Evolutionary conservation across 495 filamentous ascomycete genomes (phyloP).

Genomic region (Amorphotheca resinae): DNA sequence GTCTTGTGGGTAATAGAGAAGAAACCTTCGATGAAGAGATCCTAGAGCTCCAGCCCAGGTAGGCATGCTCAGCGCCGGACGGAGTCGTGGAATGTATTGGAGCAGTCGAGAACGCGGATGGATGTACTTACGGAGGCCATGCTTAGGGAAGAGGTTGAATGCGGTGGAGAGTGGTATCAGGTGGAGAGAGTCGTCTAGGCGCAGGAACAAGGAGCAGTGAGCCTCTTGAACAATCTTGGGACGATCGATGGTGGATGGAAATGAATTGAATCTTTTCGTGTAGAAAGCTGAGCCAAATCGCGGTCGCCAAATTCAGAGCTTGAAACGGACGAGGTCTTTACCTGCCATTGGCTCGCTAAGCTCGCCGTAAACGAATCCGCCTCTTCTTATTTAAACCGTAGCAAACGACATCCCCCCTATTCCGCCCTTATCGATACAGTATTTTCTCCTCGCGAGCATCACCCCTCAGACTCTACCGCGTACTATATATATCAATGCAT

Average conservation of each 20-base stretch:
- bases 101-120: not conserved
- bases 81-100: no score
- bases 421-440: no score
- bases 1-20: slow-evolving; percentile 6
- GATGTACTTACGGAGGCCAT: slow-evolving; percentile 17
- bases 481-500: no score
- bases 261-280: slow-evolving; percentile 15
- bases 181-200: slow-evolving; percentile 9
- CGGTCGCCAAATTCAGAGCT: slow-evolving; percentile 13
- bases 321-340: slow-evolving; percentile 10
- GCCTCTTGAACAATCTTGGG: slow-evolving; percentile 4
- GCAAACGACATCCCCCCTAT: no score
- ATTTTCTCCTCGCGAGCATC: no score
- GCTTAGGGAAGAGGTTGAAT: not conserved
- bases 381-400: no score
- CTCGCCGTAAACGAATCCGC: no score
- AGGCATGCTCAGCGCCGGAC: no score
- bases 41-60: no score
- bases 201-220: slow-evolving; percentile 6
- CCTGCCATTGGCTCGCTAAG: slow-evolving; percentile 12
- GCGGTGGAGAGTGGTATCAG: slow-evolving; percentile 6
- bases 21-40: not conserved
- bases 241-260: slow-evolving; percentile 8
- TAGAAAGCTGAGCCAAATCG: slow-evolving; percentile 16
- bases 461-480: no score